A percentile compares a stretch with the other conserved stretches of the same genome.
phyloP scores from a whole-genome alignment of 176 grass and related monocot species.

The sorghum (Sorghum bicolor) region DNA sequence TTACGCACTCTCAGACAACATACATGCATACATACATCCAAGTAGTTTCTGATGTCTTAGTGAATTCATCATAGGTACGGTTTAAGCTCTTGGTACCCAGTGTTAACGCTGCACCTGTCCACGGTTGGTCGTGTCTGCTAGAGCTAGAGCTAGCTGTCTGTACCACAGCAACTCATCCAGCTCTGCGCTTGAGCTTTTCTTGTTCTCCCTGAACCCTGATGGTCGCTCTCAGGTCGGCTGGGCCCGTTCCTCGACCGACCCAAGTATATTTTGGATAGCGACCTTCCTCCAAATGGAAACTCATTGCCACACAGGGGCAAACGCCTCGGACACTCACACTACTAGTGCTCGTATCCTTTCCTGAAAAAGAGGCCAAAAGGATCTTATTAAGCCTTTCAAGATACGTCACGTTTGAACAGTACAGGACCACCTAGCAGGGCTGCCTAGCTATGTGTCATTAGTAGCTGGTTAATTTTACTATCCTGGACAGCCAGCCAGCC shows the following conservation, averaged over 20 bases:
- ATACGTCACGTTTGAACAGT: conserved; percentile 17
- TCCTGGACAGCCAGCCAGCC: not conserved
- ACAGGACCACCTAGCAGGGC: not conserved
- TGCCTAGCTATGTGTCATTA: not conserved
- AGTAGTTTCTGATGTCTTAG: not conserved
- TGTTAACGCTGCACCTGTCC: not conserved
- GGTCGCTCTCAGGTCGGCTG: conserved; percentile 23
- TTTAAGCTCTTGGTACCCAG: not conserved
- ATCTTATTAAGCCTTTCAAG: conserved; percentile 35
- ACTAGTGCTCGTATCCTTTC: conserved; percentile 25
- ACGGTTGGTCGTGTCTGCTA: conserved; percentile 3
- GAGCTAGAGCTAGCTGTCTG: conserved; percentile 8
- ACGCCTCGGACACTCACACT: not conserved
- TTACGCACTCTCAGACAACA: not conserved
- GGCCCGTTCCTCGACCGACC: conserved; percentile 50
- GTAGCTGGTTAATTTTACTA: not conserved
- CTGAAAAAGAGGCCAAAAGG: conserved; percentile 13
- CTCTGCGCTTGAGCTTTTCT: not conserved
- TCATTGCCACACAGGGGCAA: conserved; percentile 37
- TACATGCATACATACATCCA: not conserved
- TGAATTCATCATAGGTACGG: not conserved
- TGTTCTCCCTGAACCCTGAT: not conserved
- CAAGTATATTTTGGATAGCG: conserved; percentile 52
- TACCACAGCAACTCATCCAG: not conserved
- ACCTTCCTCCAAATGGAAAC: conserved; percentile 69